Base-by-base conservation (phyloP, 2,329 filamentous ascomycete species). In the Ascochyta viciae-villosae region DNA sequence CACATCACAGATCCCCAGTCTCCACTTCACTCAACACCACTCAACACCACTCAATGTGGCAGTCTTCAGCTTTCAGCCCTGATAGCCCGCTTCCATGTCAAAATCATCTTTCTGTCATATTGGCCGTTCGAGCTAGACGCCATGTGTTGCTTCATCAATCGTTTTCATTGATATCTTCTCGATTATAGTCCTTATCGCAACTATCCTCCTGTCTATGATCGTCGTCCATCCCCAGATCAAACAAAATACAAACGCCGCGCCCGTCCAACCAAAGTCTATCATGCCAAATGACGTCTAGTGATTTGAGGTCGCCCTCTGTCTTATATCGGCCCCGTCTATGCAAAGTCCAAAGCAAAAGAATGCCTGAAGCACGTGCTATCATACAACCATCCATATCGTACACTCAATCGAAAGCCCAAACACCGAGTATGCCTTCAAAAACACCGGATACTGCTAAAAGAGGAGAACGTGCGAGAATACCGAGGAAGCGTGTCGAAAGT, bases 331-430 rank as follows among this genome's bases (percentile, higher is more conserved):
- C 54, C 57, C 57, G 22, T 60, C 51, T 63, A 67, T 58, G 50
- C 52, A 55, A 38, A 29, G 8, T 40, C 53, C 26, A 55, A 63
- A 58, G 43, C 46, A 41, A 43, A 52, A 52, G 29, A 47, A 43
- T 39, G 37, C 43, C 47, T 22, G 29, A 38, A 54, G 58, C 60
- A 48, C 26, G 40, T 46, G 41, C 41, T 57, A 61, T 54, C 50
- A 48, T 60, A 60, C 56, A 57, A 31, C 31, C 52, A 38, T 57
- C 54, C 58, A 29, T 47, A 58, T 50, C 51, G 58, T 56, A 63
- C 40, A 40, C 40, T 38, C 58, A 58, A 52, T 42, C 9, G 24
- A 51, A 38, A 31, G 19, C 34, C 56, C 44, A 60, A 62, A 61
- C 66, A 45, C 64, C 62, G 3, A 54, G 50, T 2, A 65, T 66